Conservation (phyloP, 257 asterid species). For the Thymus mandschuricus region DNA sequence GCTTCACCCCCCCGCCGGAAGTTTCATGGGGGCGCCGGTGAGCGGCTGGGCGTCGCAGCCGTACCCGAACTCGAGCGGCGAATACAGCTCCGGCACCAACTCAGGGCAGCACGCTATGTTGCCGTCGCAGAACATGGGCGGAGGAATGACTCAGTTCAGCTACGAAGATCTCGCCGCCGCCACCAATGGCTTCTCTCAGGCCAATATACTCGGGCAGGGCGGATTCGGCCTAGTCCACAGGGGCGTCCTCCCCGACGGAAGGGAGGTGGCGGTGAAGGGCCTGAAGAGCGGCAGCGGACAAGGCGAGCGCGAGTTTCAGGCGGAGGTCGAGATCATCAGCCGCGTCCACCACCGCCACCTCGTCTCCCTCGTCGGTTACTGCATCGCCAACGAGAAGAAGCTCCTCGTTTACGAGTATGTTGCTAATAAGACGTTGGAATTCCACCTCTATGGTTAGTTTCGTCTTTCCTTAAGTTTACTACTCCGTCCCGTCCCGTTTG, state of each 20-base stretch:
- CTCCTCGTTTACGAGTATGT: constrained; percentile 88
- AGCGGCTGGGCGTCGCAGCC: constrained; percentile 35
- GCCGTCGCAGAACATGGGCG: constrained; percentile 51
- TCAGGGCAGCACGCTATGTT: constrained; percentile 37
- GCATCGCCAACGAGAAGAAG: constrained; percentile 66
- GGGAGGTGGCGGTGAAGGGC: constrained; percentile 82
- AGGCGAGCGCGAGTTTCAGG: constrained; percentile 93
- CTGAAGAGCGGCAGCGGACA: constrained; percentile 91
- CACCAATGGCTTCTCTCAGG: constrained; percentile 63
- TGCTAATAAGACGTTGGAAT: constrained; percentile 76
- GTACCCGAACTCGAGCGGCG: constrained; percentile 38
- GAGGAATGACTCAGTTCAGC: constrained; percentile 57
- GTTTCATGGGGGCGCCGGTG: constrained; percentile 42
- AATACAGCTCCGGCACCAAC: constrained; percentile 41
- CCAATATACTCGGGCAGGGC: constrained; percentile 81
- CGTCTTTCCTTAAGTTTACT: too few relatives aligned
- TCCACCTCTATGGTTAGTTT: constrained; percentile 68
- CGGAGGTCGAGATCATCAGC: constrained; percentile 95
- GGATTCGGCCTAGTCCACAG: constrained; percentile 90
- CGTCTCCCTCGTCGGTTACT: constrained; percentile 92
- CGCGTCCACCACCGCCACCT: constrained; percentile 97
- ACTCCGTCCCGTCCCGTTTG: too few relatives aligned
- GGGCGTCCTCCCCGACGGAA: constrained; percentile 61
- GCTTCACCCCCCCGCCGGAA: constrained; percentile 50
- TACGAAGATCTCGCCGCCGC: constrained; percentile 74